Conservation (phyloP, 805 yeast genomes). For the Hanseniaspora pseudoguilliermondii region DNA sequence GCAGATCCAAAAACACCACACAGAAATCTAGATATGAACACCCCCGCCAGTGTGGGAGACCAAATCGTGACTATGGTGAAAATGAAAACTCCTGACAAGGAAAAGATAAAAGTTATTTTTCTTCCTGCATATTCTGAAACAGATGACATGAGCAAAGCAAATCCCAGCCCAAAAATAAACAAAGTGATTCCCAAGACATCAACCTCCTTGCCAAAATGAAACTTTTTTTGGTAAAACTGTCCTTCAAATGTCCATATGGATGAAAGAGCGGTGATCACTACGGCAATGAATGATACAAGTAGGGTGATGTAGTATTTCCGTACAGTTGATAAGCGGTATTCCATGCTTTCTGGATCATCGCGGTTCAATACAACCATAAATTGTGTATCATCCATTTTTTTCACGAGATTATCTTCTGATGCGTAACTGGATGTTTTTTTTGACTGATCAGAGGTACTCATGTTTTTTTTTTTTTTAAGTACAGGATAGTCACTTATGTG, state of each 20-base stretch:
- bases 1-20: slow-evolving; percentile 67
- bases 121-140: slow-evolving; percentile 57
- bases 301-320: slow-evolving; percentile 47
- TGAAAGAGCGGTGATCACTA: slow-evolving; percentile 55
- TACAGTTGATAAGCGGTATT: slow-evolving; percentile 29
- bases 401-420: neutral
- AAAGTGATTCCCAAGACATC: slow-evolving; percentile 46
- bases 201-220: slow-evolving; percentile 43
- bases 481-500: too few species aligned
- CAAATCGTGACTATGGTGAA: slow-evolving; percentile 47
- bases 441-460: too few species aligned
- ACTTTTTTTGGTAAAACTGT: slow-evolving; percentile 35
- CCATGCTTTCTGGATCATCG: slow-evolving; percentile 25
- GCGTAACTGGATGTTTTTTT: neutral
- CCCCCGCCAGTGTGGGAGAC: slow-evolving; percentile 47
- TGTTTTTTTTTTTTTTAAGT: too few species aligned
- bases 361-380: neutral
- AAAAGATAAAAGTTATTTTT: slow-evolving; percentile 43
- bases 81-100: slow-evolving; percentile 45
- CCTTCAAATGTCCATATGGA: slow-evolving; percentile 57
- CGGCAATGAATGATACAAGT: slow-evolving; percentile 42
- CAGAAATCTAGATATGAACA: slow-evolving; percentile 51
- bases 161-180: slow-evolving; percentile 57
- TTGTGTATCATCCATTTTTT: neutral
- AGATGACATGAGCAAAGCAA: slow-evolving; percentile 59